These are phyloP conservation scores for Crithidia brevicula DNA, from an alignment of 208 protist genomes.

Conservation along the genomic window DNA sequence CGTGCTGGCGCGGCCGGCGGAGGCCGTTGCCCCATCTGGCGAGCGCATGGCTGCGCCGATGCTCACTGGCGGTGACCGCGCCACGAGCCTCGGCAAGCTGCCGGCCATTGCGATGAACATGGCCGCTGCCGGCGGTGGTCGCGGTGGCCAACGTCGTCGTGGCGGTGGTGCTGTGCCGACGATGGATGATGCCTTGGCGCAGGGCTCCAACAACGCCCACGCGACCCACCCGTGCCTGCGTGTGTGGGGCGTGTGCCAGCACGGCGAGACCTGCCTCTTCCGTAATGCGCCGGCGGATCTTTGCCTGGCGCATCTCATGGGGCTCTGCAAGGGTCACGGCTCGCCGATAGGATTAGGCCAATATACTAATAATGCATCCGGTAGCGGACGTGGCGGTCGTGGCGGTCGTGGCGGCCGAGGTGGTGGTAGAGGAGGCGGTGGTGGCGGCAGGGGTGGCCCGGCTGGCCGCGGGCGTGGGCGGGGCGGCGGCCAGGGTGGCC, in stretches of 20 bases:
- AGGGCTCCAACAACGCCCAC: background rate
- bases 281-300: slow-evolving; percentile 69
- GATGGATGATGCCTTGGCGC: slow-evolving; percentile 25
- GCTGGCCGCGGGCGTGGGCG: slow-evolving; percentile 4
- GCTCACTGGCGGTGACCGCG: slow-evolving; percentile 43
- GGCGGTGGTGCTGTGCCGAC: slow-evolving; percentile 7
- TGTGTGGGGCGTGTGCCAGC: slow-evolving; percentile 75
- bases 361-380: background rate
- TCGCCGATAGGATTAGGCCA: background rate
- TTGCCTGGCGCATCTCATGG: slow-evolving; percentile 81
- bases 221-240: slow-evolving; percentile 70
- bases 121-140: slow-evolving; percentile 22
- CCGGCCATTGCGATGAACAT: slow-evolving; percentile 75
- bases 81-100: slow-evolving; percentile 56
- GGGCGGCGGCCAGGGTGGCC: background rate
- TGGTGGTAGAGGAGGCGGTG: background rate
- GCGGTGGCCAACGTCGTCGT: slow-evolving; percentile 6
- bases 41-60: slow-evolving; percentile 57
- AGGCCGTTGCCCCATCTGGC: slow-evolving; percentile 83
- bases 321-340: slow-evolving; percentile 51
- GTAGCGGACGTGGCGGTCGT: background rate
- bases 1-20: slow-evolving; percentile 69
- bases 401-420: slow-evolving; percentile 8
- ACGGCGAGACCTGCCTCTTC: slow-evolving; percentile 78
- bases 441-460: background rate